A percentile compares a stretch with the other conserved stretches of the same genome.
phyloP scores from a whole-genome alignment of 2,329 filamentous ascomycete species.

The Fusarium guadeloupense region DNA sequence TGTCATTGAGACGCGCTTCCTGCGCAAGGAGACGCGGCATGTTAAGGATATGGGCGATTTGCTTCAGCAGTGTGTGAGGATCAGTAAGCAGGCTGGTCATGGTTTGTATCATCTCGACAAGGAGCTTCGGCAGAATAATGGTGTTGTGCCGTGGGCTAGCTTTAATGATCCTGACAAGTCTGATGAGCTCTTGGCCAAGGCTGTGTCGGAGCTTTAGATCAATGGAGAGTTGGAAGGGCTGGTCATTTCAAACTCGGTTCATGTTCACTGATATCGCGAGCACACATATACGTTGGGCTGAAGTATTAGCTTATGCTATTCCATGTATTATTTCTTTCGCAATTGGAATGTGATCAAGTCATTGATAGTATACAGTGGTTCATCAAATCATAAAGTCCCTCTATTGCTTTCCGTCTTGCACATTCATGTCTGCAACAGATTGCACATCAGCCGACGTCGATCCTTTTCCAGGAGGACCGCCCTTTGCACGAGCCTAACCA shows the following conservation, averaged over 20 bases:
- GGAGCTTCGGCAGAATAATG: conserved; percentile 3
- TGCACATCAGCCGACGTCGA: conserved; percentile 19
- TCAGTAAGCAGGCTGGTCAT: conserved; percentile 10
- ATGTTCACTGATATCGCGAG: too few relatives aligned
- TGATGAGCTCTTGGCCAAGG: background rate
- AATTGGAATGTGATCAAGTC: too few relatives aligned
- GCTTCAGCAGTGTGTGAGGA: conserved; percentile 5
- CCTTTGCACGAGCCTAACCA: conserved; percentile 4
- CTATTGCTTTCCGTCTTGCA: background rate
- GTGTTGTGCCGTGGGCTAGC: conserved; percentile 5
- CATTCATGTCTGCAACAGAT: conserved; percentile 19
- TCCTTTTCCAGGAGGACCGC: conserved; percentile 15
- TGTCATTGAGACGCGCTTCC: conserved; percentile 9
- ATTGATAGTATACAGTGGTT: too few relatives aligned
- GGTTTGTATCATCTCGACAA: conserved; percentile 11
- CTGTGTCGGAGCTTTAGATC: background rate
- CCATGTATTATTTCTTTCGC: too few relatives aligned
- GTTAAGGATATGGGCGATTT: conserved; percentile 9
- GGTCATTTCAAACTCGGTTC: too few relatives aligned
- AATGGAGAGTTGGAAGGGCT: too few relatives aligned
- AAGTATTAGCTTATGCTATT: too few relatives aligned
- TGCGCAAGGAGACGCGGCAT: conserved; percentile 13
- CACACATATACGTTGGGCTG: too few relatives aligned
- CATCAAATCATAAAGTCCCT: background rate
- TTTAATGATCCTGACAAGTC: conserved; percentile 13